Conservation (phyloP, 371 early-diverging fungal species). For the Phascolomyces articulosus region DNA sequence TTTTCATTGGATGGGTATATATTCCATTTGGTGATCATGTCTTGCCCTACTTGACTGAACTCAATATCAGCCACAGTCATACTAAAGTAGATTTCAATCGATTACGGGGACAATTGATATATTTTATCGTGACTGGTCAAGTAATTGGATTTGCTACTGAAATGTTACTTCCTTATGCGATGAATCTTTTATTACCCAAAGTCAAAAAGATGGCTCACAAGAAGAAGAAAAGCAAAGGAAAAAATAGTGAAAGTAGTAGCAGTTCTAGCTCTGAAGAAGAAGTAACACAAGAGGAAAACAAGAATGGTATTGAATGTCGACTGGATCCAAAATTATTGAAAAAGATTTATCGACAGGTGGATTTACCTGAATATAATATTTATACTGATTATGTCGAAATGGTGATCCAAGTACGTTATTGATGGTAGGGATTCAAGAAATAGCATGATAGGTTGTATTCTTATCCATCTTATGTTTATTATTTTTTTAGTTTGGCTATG, state of each 20-base stretch:
- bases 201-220: slow-evolving; percentile 35
- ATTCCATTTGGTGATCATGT: slow-evolving; percentile 75
- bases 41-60: slow-evolving; percentile 39
- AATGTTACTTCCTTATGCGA: slow-evolving; percentile 70
- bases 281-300: slow-evolving; percentile 11
- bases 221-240: no score
- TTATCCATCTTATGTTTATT: not conserved
- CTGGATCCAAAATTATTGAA: slow-evolving; percentile 50
- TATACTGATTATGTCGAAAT: slow-evolving; percentile 92
- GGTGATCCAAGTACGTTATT: slow-evolving; percentile 72
- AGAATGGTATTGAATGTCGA: slow-evolving; percentile 17
- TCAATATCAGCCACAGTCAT: slow-evolving; percentile 48
- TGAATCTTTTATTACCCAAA: slow-evolving; percentile 45
- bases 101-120: slow-evolving; percentile 72
- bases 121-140: slow-evolving; percentile 86
- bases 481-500: slow-evolving; percentile 74
- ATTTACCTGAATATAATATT: slow-evolving; percentile 77
- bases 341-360: slow-evolving; percentile 52
- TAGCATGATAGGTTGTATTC: no score
- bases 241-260: no score
- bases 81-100: slow-evolving; percentile 60
- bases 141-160: slow-evolving; percentile 76
- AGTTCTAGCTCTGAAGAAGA: not conserved
- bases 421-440: not conserved
- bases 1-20: slow-evolving; percentile 86